Percentiles rank a stretch among this genome's conserved stretches.
Conservation (phyloP, 2,329 filamentous ascomycete genomes). For the Beauveria bassiana region DNA sequence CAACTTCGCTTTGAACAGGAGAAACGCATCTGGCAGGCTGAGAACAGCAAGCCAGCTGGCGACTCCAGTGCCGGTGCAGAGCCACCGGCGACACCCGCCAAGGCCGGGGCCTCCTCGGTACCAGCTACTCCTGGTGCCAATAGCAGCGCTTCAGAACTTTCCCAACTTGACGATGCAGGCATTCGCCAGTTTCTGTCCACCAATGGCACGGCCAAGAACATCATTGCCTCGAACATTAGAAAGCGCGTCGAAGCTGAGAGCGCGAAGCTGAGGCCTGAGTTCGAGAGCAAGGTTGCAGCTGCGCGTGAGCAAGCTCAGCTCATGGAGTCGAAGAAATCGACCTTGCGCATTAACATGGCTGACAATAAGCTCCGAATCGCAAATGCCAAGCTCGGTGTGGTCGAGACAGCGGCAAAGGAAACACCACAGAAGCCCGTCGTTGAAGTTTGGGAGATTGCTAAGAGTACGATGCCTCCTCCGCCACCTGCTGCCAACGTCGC, state of each 20-base stretch:
- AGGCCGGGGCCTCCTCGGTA: conserved; percentile 25
- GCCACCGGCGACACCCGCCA: conserved; percentile 23
- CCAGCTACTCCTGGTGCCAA: conserved; percentile 29
- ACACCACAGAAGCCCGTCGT: conserved; percentile 76
- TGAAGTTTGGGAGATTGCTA: conserved; percentile 81
- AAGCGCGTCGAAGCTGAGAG: conserved; percentile 61
- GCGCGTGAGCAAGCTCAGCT: conserved; percentile 58
- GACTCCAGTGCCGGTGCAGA: conserved; percentile 10
- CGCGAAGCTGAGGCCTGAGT: conserved; percentile 50
- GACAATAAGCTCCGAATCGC: conserved; percentile 60
- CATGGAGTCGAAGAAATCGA: conserved; percentile 67
- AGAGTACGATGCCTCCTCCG: conserved; percentile 35
- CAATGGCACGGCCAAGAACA: conserved; percentile 50
- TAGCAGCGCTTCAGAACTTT: conserved; percentile 31
- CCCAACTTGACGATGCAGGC: conserved; percentile 45
- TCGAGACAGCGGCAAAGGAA: conserved; percentile 74
- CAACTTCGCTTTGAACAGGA: conserved; percentile 56
- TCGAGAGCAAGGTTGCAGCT: conserved; percentile 38
- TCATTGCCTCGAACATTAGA: conserved; percentile 55
- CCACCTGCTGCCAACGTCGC: conserved; percentile 12
- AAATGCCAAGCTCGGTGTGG: conserved; percentile 66
- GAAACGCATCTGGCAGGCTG: conserved; percentile 53
- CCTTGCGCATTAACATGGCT: conserved; percentile 69
- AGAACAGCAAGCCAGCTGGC: conserved; percentile 31
- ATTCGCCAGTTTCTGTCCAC: conserved; percentile 49